Evolutionary conservation across 2,329 filamentous ascomycete species (phyloP).

Genomic region (Rhynchosporium agropyri): DNA sequence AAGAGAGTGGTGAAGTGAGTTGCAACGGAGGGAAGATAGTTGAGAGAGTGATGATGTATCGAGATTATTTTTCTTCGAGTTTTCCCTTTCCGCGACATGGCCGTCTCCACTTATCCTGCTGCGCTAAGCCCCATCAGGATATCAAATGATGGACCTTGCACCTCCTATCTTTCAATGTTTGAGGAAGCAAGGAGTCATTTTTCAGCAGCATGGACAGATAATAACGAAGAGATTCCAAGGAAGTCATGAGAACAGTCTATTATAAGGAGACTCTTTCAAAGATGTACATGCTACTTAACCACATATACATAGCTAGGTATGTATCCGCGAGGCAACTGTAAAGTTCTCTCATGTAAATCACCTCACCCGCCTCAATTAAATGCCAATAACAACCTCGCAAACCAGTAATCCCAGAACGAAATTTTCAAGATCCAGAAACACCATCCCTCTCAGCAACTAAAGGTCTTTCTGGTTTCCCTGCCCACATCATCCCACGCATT

Average conservation of each 20-base stretch:
- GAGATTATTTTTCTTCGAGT: constrained; percentile 19
- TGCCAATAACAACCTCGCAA: no score
- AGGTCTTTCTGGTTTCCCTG: no score
- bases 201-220: background rate
- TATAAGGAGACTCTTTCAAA: no score
- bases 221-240: background rate
- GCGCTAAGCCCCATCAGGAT: constrained; percentile 21
- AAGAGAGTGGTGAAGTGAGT: background rate
- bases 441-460: no score
- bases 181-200: background rate
- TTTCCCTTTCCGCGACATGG: constrained; percentile 12
- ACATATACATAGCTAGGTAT: no score
- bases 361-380: no score
- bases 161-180: constrained; percentile 16
- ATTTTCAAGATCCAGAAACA: no score
- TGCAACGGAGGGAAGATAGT: background rate
- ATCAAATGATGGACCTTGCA: constrained; percentile 1
- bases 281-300: no score
- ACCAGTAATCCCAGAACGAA: no score
- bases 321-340: no score
- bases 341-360: no score
- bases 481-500: no score
- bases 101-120: constrained; percentile 9
- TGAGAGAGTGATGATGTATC: constrained; percentile 24
- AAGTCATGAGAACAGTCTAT: background rate